phyloP scores from a whole-genome alignment of 768 basidiomycete species.

The Lentinula raphanica region DNA sequence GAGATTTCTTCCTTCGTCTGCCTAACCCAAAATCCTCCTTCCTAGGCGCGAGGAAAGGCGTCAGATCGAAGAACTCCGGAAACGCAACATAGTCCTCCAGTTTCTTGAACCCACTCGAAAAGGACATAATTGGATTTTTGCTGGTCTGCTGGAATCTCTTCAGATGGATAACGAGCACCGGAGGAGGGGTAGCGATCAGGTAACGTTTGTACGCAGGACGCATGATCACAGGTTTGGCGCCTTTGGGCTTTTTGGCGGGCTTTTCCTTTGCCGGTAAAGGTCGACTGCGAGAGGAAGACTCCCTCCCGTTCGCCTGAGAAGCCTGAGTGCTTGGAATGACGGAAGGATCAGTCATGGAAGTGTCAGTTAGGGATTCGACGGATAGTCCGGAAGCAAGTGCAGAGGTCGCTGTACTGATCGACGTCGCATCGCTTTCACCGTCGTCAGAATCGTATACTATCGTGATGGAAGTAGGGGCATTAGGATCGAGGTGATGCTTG shows the following conservation, averaged over 20 bases:
- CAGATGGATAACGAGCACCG: constrained; percentile 86
- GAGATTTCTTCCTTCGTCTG: constrained; percentile 13
- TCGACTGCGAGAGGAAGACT: neutral
- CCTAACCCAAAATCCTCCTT: constrained; percentile 65
- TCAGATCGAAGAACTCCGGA: constrained; percentile 80
- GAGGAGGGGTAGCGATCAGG: constrained; percentile 80
- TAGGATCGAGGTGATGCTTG: neutral
- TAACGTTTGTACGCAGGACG: constrained; percentile 92
- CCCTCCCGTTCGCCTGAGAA: constrained; percentile 12
- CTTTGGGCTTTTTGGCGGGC: constrained; percentile 18
- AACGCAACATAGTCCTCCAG: constrained; percentile 89
- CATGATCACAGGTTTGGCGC: constrained; percentile 60
- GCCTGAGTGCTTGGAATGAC: neutral
- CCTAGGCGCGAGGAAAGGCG: constrained; percentile 80
- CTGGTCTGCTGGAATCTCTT: constrained; percentile 90
- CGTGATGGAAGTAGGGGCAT: constrained; percentile 20
- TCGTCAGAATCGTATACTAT: constrained; percentile 25
- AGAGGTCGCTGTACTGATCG: constrained; percentile 14
- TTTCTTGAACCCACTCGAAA: constrained; percentile 77
- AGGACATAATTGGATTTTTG: constrained; percentile 56
- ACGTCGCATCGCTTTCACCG: constrained; percentile 22
- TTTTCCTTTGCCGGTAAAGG: constrained; percentile 10
- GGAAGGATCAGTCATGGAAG: neutral
- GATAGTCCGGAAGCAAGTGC: constrained; percentile 21
- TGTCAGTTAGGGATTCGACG: constrained; percentile 8